phyloP scores from a whole-genome alignment of 2,329 filamentous ascomycete species.

The Calonectria pseudoturangicola region DNA sequence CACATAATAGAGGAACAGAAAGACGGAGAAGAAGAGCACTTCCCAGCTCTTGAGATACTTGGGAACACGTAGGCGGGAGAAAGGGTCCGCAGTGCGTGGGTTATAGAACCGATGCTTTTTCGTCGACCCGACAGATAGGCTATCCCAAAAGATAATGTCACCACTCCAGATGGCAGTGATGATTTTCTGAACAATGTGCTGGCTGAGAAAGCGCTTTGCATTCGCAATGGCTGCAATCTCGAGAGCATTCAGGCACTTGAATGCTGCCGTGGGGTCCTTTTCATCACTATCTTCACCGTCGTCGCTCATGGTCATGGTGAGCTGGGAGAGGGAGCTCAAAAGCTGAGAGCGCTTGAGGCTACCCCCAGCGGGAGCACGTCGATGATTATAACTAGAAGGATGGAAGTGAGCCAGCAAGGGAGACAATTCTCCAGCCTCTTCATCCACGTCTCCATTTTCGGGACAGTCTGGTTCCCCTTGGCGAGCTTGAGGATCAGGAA shows the following conservation, averaged over 20 bases:
- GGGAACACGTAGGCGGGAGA: slow-evolving; percentile 85
- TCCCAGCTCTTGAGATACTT: slow-evolving; percentile 91
- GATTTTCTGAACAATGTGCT: slow-evolving; percentile 87
- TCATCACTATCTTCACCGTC: slow-evolving; percentile 65
- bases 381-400: slow-evolving; percentile 49
- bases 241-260: slow-evolving; percentile 87
- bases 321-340: slow-evolving; percentile 72
- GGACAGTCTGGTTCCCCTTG: slow-evolving; percentile 48
- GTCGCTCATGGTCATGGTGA: slow-evolving; percentile 64
- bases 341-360: slow-evolving; percentile 68
- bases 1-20: slow-evolving; percentile 89
- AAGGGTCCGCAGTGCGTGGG: slow-evolving; percentile 79
- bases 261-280: slow-evolving; percentile 80
- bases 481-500: slow-evolving; percentile 68
- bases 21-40: slow-evolving; percentile 85
- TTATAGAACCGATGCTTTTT: slow-evolving; percentile 89
- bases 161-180: slow-evolving; percentile 91
- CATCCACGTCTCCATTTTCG: slow-evolving; percentile 51
- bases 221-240: slow-evolving; percentile 89
- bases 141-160: slow-evolving; percentile 91
- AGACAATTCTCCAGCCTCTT: slow-evolving; percentile 69
- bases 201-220: slow-evolving; percentile 89
- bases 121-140: slow-evolving; percentile 80
- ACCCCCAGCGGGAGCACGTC: slow-evolving; percentile 60
- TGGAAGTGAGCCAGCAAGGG: slow-evolving; percentile 65